phyloP scores from a whole-genome alignment of 1,284 basidiomycete genomes.

The Trichosporon ovoides region DNA sequence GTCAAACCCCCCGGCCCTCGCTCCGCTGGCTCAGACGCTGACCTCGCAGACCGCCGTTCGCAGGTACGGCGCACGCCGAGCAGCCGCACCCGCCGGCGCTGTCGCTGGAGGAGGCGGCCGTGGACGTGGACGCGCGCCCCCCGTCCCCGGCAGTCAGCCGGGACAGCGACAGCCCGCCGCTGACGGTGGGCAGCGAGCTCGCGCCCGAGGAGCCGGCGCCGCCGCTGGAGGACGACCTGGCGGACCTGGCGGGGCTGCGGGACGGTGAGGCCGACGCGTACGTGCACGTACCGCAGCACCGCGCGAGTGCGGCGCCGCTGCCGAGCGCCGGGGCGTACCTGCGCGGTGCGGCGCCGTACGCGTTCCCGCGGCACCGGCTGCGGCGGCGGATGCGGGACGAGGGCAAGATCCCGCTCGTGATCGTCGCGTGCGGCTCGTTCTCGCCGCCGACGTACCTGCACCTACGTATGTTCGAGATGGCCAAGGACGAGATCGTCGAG shows the following conservation, averaged over 20 bases:
- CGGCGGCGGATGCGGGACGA: conserved; percentile 50
- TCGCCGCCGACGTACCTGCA: conserved; percentile 57
- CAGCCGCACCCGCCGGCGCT: conserved; percentile 32
- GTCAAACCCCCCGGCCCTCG: neutral
- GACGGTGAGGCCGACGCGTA: conserved; percentile 50
- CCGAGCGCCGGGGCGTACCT: conserved; percentile 42
- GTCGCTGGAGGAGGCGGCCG: conserved; percentile 23
- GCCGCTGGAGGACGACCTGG: neutral
- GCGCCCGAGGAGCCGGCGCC: neutral
- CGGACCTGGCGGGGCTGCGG: conserved; percentile 36
- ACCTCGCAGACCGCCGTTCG: conserved; percentile 37
- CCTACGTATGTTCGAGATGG: conserved; percentile 95
- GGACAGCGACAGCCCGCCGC: conserved; percentile 28
- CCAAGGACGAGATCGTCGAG: conserved; percentile 87
- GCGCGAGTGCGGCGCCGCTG: neutral
- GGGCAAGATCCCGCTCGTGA: conserved; percentile 50
- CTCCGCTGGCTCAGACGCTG: neutral
- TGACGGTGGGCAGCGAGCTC: conserved; percentile 11
- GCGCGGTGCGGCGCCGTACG: conserved; percentile 37
- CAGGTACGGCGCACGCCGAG: conserved; percentile 26
- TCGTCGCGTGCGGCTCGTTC: conserved; percentile 56
- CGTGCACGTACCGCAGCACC: conserved; percentile 32
- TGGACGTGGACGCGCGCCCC: conserved; percentile 29
- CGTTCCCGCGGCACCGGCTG: conserved; percentile 49
- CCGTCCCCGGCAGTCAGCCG: conserved; percentile 24